These are phyloP conservation scores for Colletotrichum musicola DNA, from an alignment of 2,329 filamentous ascomycete genomes.

Conservation along the genomic window DNA sequence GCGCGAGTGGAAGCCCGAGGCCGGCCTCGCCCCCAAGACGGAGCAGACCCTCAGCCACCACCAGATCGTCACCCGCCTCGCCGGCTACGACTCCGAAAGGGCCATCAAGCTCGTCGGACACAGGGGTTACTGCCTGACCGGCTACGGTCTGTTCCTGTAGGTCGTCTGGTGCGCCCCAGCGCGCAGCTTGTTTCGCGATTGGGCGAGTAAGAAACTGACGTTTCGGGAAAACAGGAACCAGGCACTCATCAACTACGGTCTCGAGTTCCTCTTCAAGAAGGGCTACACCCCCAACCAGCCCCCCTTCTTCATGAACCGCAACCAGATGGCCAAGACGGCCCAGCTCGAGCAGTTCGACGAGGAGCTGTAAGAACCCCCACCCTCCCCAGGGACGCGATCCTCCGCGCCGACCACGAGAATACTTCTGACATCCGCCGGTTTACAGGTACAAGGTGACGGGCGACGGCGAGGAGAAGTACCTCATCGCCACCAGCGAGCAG, in stretches of 20 bases:
- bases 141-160: constrained; percentile 85
- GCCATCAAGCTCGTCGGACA: constrained; percentile 96
- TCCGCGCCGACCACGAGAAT: not conserved
- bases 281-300: constrained; percentile 75
- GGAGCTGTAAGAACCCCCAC: constrained; percentile 67
- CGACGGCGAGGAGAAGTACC: constrained; percentile 88
- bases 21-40: constrained; percentile 76
- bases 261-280: constrained; percentile 86
- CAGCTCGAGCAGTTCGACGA: constrained; percentile 98
- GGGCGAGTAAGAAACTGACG: not conserved
- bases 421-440: not conserved
- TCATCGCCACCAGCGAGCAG: constrained; percentile 83
- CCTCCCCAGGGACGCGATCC: not conserved
- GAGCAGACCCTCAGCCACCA: constrained; percentile 86
- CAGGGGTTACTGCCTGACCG: constrained; percentile 90
- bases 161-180: constrained; percentile 1
- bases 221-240: constrained; percentile 69
- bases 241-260: constrained; percentile 93
- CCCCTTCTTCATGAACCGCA: constrained; percentile 49
- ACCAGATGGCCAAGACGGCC: constrained; percentile 97
- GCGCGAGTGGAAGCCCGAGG: constrained; percentile 84
- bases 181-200: constrained; percentile 32
- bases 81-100: constrained; percentile 93
- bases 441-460: constrained; percentile 87
- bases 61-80: constrained; percentile 88